Conservation (phyloP, 164 flowering plant genomes). For the grape (Vitis vinifera) region DNA sequence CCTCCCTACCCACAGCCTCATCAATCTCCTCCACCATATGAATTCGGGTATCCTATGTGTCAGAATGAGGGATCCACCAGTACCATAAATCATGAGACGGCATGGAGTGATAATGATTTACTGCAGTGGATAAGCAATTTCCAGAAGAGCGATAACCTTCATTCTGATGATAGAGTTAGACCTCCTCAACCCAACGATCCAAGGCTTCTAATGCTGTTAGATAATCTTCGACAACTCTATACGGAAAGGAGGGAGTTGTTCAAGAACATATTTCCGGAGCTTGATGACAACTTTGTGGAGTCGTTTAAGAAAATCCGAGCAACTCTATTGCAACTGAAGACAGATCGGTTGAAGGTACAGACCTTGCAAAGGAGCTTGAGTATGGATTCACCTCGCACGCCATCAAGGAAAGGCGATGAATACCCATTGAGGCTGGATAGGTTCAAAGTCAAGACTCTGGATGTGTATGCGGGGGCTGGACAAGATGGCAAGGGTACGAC, state of each 20-base stretch:
- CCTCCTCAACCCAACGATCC: constrained; percentile 10
- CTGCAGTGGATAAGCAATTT: too few relatives aligned
- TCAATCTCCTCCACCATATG: too few relatives aligned
- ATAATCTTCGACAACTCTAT: constrained; percentile 15
- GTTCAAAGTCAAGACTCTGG: constrained; percentile 25
- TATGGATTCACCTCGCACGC: constrained; percentile 15
- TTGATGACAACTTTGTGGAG: constrained; percentile 7
- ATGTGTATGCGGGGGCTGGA: not conserved
- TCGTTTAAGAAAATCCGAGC: constrained; percentile 10
- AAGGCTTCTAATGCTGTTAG: constrained; percentile 17
- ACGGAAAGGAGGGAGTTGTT: constrained; percentile 13
- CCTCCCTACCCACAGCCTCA: too few relatives aligned
- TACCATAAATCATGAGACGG: too few relatives aligned
- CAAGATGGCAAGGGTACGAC: not conserved
- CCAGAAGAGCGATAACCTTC: too few relatives aligned
- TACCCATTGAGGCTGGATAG: constrained; percentile 8
- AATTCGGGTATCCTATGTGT: too few relatives aligned
- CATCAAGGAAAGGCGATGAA: not conserved
- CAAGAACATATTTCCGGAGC: constrained; percentile 19
- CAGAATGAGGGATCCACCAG: too few relatives aligned
- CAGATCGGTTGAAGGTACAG: not conserved
- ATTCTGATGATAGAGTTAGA: too few relatives aligned
- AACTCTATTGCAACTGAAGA: not conserved
- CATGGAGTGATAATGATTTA: too few relatives aligned
- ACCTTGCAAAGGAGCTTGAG: constrained; percentile 27